These are phyloP conservation scores for Pichia gijzeniarum DNA, from an alignment of 805 yeast species.

Conservation along the genomic window DNA sequence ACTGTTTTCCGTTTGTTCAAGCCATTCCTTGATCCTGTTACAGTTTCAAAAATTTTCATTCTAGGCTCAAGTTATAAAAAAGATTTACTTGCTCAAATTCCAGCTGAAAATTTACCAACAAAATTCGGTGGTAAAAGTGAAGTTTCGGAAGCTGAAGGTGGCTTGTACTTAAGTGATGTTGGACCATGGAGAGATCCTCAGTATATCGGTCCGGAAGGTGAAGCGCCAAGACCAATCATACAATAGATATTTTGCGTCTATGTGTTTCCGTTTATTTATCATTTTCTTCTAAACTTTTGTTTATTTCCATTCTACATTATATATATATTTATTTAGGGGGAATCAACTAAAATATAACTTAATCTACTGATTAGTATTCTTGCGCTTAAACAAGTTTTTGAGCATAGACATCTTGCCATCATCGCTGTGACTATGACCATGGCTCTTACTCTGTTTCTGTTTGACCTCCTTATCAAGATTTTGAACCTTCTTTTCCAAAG, in stretches of 20 bases:
- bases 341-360: too few relatives aligned
- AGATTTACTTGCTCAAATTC: slow-evolving; percentile 86
- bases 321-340: too few relatives aligned
- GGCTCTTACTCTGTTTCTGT: background rate
- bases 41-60: slow-evolving; percentile 90
- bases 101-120: slow-evolving; percentile 83
- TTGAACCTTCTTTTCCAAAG: background rate
- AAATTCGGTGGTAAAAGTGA: slow-evolving; percentile 84
- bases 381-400: slow-evolving; percentile 1
- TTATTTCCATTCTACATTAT: too few relatives aligned
- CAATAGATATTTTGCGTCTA: background rate
- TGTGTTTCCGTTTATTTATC: too few relatives aligned
- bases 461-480: background rate
- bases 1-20: slow-evolving; percentile 88
- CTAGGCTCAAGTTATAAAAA: slow-evolving; percentile 71
- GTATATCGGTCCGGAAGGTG: slow-evolving; percentile 92
- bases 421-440: background rate
- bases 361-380: background rate
- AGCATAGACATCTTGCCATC: background rate
- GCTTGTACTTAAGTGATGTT: slow-evolving; percentile 77
- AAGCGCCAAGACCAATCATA: slow-evolving; percentile 54
- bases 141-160: slow-evolving; percentile 63
- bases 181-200: slow-evolving; percentile 97
- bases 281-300: background rate
- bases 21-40: slow-evolving; percentile 94